Evolutionary conservation across 345 rosid genomes (phyloP), one percentile per base, ranked within the genome.

Genomic region (Eucalyptus shirleyi): DNA sequence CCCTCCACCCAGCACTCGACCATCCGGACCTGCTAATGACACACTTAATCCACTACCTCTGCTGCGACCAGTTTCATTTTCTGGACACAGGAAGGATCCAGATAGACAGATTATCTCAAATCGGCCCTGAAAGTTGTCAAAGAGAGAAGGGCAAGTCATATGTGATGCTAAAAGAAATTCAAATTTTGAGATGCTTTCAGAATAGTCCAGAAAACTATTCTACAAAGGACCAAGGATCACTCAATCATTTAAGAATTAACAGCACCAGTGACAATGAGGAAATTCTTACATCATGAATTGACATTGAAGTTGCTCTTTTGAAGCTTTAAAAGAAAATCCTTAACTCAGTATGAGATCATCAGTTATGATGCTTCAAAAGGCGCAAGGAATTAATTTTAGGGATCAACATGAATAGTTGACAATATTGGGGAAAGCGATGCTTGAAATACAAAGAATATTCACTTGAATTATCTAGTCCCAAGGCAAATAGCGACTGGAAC

Each of bases 81-180:
- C 98, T 44, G 94, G 92, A 92, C 91, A 91, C 87, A 91, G 89
- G 90, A 94, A 95, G 40, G 97, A 94, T 56, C 99, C 99, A 40
- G 99, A 92, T 34, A 98, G 92, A 86, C 97, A 94, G 88, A 98
- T 93, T 80, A 98, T 98, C 91, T 97, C 98, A 91, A 91, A 98
- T 32, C 92, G 94, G 62, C 99, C 99, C 99, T 98, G 94, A 86
- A 93, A 91, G 88, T 12, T 10, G 45, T 88, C 13, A 42, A 87
- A 90, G 90, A 51, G 28, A 16, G 83, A 42, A 55, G 50, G 42
- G 62, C 83, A 88, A 53, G 24, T 49, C 37, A 59, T 37, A 81
- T 90, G 47, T 47, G 60, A 34, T 37, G 55, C 83, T 37, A 37
- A 77, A 77, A 37, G 47, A 77, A 37, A 77, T 37, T 77, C 6